A percentile compares a stretch with the other conserved stretches of the same genome.
phyloP scores from a whole-genome alignment of 495 filamentous ascomycete genomes.

The Daldinia vernicosa region DNA sequence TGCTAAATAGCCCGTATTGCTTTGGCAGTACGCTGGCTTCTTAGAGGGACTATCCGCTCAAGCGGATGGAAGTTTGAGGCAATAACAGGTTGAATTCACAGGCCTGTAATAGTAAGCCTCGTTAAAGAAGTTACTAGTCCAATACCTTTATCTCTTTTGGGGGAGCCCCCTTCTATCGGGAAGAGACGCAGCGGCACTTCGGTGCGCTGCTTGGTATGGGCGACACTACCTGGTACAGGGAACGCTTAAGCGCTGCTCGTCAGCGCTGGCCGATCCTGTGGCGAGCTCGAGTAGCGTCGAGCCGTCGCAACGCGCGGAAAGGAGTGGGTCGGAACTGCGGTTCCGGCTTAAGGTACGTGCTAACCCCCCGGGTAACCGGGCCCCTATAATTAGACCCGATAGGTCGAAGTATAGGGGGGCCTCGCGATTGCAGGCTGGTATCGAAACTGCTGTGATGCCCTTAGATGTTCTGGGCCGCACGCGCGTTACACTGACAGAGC shows the following conservation, averaged over 20 bases:
- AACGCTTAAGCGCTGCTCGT: too few species aligned
- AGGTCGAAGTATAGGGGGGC: neutral
- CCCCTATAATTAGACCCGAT: neutral
- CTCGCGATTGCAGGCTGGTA: neutral
- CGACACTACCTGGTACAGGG: too few species aligned
- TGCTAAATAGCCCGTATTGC: conserved; percentile 14
- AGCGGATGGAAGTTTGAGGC: conserved; percentile 15
- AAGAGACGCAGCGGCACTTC: too few species aligned
- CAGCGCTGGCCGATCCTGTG: neutral
- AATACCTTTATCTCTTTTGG: too few species aligned
- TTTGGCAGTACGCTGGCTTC: conserved; percentile 13
- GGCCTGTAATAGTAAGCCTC: too few species aligned
- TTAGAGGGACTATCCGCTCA: conserved; percentile 15
- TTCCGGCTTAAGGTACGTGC: conserved; percentile 1
- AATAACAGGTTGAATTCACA: conserved; percentile 3
- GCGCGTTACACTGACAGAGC: conserved; percentile 70
- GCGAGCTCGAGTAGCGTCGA: neutral
- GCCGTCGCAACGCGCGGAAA: conserved; percentile 1
- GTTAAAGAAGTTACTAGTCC: too few species aligned
- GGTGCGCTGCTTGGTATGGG: too few species aligned
- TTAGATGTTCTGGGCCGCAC: conserved; percentile 15
- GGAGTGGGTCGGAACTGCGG: neutral
- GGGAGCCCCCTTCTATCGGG: too few species aligned
- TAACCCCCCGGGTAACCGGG: neutral
- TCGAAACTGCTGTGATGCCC: conserved; percentile 1